Base-by-base conservation (phyloP, 352 stramenopile genomes). In the Globisporangium apiculatum region DNA sequence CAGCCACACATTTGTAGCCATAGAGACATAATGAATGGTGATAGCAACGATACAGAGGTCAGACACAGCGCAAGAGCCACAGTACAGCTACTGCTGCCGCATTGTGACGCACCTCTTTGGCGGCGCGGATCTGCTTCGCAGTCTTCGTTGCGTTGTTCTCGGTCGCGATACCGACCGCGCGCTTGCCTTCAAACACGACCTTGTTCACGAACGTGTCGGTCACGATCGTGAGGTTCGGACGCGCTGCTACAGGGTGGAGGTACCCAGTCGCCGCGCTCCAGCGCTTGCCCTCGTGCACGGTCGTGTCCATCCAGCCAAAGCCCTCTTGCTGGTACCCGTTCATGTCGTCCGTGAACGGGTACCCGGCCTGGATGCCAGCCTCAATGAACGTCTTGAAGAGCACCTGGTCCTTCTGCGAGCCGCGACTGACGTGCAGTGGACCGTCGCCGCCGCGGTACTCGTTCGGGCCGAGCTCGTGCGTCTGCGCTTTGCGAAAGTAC, bases 291-390 rank as follows among this genome's bases (percentile, higher is more conserved):
- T 93, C 89, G 62, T 79, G 71, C 41, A 96, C 71, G 14, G 85
- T 96, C 79, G 84, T 88, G 64, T 96, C 87, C 81, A 96, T 95
- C 71, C 79, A 94, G n/a, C 87, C 87, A 51, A 96, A 96, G 17
- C 85, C 86, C 64, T 95, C 86, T 65, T 96, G 85, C 64, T 91
- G 81, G 64, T 83, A 95, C 24, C 86, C 86, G 61, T 96, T 96
- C 81, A 93, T 95, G 62, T 95, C 87, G 7, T 94, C 79, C 8
- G 85, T 95, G 65, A 91, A 92, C 1, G 79, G 79, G 58, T 95
- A 96, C 0, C 86, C 86, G 17, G 86, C 86, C 55, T 95, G 71
- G 42, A 94, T 73, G 18, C 84, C 87, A 4, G 86, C 87, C 46
- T 95, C 82, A 45, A 95, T 94, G 61, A 96, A 93, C 62, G 87